Conservation (phyloP, 148 eudicot species). For the Talinum fruticosum region DNA sequence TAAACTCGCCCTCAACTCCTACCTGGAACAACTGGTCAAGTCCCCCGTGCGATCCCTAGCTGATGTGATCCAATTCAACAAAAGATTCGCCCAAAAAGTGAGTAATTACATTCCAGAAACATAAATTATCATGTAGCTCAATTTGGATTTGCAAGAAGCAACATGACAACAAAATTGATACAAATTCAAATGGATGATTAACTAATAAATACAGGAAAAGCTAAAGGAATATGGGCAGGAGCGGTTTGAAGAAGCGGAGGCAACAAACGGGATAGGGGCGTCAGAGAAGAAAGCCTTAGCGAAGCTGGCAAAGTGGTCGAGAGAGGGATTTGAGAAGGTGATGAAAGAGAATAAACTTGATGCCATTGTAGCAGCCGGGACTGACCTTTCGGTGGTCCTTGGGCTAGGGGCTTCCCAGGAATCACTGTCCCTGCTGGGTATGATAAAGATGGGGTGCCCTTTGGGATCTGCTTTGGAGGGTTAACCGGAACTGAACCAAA, state of each 20-base stretch:
- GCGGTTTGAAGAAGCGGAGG: conserved; percentile 31
- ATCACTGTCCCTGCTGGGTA: conserved; percentile 38
- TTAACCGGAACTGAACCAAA: conserved; percentile 30
- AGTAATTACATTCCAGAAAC: not conserved
- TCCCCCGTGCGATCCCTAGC: conserved; percentile 49
- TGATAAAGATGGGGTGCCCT: conserved; percentile 23
- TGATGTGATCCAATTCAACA: conserved; percentile 48
- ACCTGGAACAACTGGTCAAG: conserved; percentile 32
- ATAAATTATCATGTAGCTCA: not conserved
- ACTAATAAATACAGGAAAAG: conserved; percentile 43
- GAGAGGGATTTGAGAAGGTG: conserved; percentile 48
- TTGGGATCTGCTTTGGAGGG: conserved; percentile 38
- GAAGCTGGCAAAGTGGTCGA: conserved; percentile 16
- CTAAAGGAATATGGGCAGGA: conserved; percentile 40
- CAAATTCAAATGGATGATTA: no score
- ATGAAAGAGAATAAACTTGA: conserved; percentile 48
- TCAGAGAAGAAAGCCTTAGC: conserved; percentile 25
- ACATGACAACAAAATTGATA: no score
- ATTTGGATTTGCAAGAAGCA: not conserved
- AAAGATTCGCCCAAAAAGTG: conserved; percentile 26
- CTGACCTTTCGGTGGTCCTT: conserved; percentile 18
- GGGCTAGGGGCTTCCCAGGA: conserved; percentile 58
- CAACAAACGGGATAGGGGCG: conserved; percentile 37
- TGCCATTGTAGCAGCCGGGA: conserved; percentile 38
- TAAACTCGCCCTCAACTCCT: conserved; percentile 41